These are phyloP conservation scores for Cronartium ribicola DNA, from an alignment of 1,284 basidiomycete genomes.

Conservation along the genomic window DNA sequence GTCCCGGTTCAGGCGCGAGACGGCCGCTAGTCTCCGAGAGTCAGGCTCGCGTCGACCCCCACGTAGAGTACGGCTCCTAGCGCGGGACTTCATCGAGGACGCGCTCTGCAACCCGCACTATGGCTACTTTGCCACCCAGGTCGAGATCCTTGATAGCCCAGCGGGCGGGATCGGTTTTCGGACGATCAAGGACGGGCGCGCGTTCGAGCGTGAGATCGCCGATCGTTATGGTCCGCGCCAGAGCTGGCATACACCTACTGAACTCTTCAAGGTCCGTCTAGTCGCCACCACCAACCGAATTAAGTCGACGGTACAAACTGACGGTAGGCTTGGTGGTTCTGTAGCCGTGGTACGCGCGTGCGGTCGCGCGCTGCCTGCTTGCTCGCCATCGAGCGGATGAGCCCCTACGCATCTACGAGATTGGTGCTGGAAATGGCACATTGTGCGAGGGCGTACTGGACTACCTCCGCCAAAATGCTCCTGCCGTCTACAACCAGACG, in stretches of 20 bases:
- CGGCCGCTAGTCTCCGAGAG: conserved; percentile 60
- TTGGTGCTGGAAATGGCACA: conserved; percentile 95
- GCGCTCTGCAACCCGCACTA: conserved; percentile 94
- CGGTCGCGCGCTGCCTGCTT: conserved; percentile 76
- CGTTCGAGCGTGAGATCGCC: conserved; percentile 45
- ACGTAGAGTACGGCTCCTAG: conserved; percentile 81
- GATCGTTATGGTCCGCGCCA: conserved; percentile 66
- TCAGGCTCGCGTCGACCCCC: conserved; percentile 58
- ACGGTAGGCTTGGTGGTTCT: neutral
- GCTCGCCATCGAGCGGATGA: conserved; percentile 4
- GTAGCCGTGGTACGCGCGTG: conserved; percentile 88
- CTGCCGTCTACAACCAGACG: conserved; percentile 85
- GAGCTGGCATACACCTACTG: conserved; percentile 98
- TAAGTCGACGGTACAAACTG: too few species aligned
- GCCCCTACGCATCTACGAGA: conserved; percentile 91
- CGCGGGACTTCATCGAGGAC: conserved; percentile 95
- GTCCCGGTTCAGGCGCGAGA: conserved; percentile 50
- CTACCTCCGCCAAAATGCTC: conserved; percentile 70
- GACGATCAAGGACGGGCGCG: conserved; percentile 55
- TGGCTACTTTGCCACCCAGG: conserved; percentile 92
- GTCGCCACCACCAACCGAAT: too few species aligned
- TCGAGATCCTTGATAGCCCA: conserved; percentile 65
- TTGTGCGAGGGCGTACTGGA: conserved; percentile 82
- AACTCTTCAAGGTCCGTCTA: conserved; percentile 80
- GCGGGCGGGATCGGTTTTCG: neutral